A percentile compares a stretch with the other conserved stretches of the same genome.
These are phyloP conservation scores for Paradendryphiella salina DNA, from an alignment of 2,329 filamentous ascomycete species.

Conservation along the genomic window DNA sequence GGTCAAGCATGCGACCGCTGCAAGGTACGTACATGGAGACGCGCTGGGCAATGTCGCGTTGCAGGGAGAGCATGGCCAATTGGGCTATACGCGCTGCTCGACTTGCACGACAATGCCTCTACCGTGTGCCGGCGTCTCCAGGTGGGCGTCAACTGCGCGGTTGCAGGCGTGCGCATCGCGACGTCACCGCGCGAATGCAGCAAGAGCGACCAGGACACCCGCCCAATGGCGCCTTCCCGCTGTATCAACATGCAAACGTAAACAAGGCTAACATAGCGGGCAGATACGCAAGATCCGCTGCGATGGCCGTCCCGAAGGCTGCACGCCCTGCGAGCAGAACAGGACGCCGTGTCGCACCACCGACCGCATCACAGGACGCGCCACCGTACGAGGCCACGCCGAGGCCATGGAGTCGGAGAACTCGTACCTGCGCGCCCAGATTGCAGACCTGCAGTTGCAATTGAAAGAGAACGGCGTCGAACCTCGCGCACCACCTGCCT, in stretches of 20 bases:
- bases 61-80: no score
- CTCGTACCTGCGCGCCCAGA: slow-evolving; percentile 65
- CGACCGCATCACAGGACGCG: slow-evolving; percentile 81
- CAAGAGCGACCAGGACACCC: no score
- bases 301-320: slow-evolving; percentile 78
- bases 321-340: slow-evolving; percentile 77
- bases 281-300: slow-evolving; percentile 85
- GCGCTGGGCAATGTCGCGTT: no score
- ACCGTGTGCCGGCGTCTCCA: no score
- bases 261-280: slow-evolving; percentile 8
- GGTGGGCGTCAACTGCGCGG: no score
- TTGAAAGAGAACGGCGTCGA: slow-evolving; percentile 65
- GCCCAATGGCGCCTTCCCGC: no score
- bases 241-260: background rate
- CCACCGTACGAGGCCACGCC: slow-evolving; percentile 75
- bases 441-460: slow-evolving; percentile 69
- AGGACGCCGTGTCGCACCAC: slow-evolving; percentile 80
- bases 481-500: slow-evolving; percentile 54
- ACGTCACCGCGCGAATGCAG: no score
- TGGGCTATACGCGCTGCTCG: no score
- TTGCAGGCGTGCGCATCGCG: no score
- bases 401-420: slow-evolving; percentile 76
- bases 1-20: slow-evolving; percentile 88
- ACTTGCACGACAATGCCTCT: no score
- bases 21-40: slow-evolving; percentile 59